These are phyloP conservation scores for Haematococcus sp. DNA, from an alignment of 139 green algal genomes.

Conservation along the genomic window DNA sequence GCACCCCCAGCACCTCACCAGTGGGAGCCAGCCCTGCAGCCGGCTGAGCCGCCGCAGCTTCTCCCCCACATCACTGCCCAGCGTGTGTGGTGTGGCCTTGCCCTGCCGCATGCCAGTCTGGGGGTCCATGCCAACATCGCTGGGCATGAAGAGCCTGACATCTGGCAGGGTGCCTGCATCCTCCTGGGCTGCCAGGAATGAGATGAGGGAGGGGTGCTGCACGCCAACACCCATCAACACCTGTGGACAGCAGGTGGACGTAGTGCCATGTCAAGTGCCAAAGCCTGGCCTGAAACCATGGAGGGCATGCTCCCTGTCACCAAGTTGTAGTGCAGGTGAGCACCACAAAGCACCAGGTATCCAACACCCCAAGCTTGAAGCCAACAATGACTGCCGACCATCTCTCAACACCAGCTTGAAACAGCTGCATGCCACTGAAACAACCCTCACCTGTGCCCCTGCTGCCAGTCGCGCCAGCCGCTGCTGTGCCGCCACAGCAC, in stretches of 20 bases:
- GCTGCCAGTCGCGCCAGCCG: neutral
- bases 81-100: no score
- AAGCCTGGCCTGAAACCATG: conserved; percentile 4
- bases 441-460: neutral
- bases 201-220: neutral
- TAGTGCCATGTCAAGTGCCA: neutral
- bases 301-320: neutral
- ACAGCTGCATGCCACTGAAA: no score
- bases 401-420: no score
- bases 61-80: neutral
- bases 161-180: neutral
- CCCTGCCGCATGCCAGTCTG: no score
- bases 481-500: neutral
- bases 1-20: conserved; percentile 2
- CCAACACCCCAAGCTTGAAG: neutral
- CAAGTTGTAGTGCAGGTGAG: neutral
- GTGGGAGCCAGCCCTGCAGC: neutral
- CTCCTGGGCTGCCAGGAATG: conserved; percentile 4
- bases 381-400: neutral
- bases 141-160: no score
- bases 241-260: no score
- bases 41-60: neutral
- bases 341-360: neutral
- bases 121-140: neutral
- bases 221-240: conserved; percentile 27